Percentiles rank a stretch among this genome's conserved stretches.
Conservation (phyloP, 1,284 basidiomycete species). For the Sphaerobolus stellatus region DNA sequence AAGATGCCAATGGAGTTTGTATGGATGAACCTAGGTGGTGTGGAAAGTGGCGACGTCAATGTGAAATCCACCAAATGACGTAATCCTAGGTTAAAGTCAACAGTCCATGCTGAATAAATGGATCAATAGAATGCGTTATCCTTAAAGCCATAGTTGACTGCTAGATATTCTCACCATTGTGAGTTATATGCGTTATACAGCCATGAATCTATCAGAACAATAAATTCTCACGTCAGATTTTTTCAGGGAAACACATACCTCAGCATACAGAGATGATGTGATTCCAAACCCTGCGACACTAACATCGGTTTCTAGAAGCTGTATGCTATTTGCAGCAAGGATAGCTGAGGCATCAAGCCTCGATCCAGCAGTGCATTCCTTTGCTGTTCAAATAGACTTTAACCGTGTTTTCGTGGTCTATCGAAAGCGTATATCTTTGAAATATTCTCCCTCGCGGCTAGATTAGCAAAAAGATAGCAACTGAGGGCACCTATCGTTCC, state of each 20-base stretch:
- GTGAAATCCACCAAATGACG: conserved; percentile 43
- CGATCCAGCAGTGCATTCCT: conserved; percentile 29
- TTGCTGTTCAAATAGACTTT: conserved; percentile 23
- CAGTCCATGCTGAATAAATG: conserved; percentile 36
- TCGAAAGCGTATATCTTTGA: conserved; percentile 27
- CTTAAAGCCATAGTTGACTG: neutral
- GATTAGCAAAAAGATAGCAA: conserved; percentile 28
- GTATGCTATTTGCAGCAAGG: conserved; percentile 13
- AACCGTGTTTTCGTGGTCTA: conserved; percentile 20
- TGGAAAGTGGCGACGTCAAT: conserved; percentile 25
- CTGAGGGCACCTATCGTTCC: conserved; percentile 37
- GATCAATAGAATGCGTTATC: neutral
- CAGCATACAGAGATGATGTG: conserved; percentile 17
- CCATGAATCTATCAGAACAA: conserved; percentile 12
- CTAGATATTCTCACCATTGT: conserved; percentile 30
- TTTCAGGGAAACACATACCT: conserved; percentile 16
- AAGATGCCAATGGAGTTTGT: conserved; percentile 13
- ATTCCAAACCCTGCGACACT: conserved; percentile 23
- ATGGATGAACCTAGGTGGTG: conserved; percentile 19
- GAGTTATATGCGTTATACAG: conserved; percentile 31
- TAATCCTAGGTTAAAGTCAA: conserved; percentile 42
- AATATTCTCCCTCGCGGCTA: conserved; percentile 21
- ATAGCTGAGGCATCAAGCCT: conserved; percentile 29
- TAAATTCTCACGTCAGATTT: neutral
- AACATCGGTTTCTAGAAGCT: conserved; percentile 26